Base-by-base conservation (phyloP, 139 green algal species). In the Chlorokybus atmophyticus region DNA sequence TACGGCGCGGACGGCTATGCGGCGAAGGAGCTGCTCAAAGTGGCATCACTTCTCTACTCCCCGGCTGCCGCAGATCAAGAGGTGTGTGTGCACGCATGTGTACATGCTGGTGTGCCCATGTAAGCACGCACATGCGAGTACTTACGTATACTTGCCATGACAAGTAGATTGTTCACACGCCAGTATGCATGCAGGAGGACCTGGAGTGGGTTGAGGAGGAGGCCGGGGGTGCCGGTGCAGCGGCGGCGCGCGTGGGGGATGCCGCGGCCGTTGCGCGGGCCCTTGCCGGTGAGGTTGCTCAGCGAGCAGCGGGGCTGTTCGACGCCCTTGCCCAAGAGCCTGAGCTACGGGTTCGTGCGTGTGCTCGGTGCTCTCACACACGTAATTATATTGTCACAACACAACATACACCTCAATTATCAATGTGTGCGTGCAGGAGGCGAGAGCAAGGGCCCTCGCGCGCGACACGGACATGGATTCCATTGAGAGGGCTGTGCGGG, bases 11-110 rank as follows among this genome's bases (percentile, higher is more conserved):
- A 91, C 40, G 60, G 60, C 29, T 59, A 48, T n/a, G 82, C 85
- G 23, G 82, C 87, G 1, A 74, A 75, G 38, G 85, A 94, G 66
- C 61, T 94, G 32, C 67, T 84, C 0, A 88, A 87, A 40, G 59
- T 93, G 5, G 84, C 85, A 1, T 59, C 48, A 24, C 29, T 93
- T 55, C 75, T 93, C n/a, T 76, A 83, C 64, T 66, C 5, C 24
- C 14, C 21, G 26, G 52, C 52, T 6, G 31, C 24, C 27, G 19
- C 5, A n/a, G 55, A n/a, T 27, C 19, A 47, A 17, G 28, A 30
- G 29, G 29, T 19, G 52, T 32, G 35, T n/a, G n/a, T n/a, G n/a
- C n/a, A n/a, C n/a, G n/a, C n/a, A n/a, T n/a, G n/a, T n/a, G n/a
- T n/a, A n/a, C n/a, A n/a, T n/a, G n/a, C n/a, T n/a, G n/a, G n/a